Conservation (phyloP, 148 eudicot genomes). For the Chenopodium formosanum region DNA sequence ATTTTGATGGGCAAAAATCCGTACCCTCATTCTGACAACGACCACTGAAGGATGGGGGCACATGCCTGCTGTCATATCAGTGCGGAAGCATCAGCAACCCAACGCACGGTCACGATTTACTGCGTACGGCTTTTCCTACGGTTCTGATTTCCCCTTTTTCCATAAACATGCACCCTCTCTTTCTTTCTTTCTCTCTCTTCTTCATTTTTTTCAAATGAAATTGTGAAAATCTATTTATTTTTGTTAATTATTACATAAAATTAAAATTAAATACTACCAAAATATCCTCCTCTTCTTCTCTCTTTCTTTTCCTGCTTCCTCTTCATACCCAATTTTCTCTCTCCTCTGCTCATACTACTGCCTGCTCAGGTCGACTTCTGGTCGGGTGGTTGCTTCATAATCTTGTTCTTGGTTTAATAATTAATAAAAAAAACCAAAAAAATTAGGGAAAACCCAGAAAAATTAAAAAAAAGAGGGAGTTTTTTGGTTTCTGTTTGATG, state of each 20-base stretch:
- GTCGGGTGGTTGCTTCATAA: constrained; percentile 33
- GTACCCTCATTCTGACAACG: constrained; percentile 87
- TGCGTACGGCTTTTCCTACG: constrained; percentile 50
- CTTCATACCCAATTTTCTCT: constrained; percentile 9
- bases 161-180: constrained; percentile 20
- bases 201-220: not conserved
- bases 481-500: constrained; percentile 10
- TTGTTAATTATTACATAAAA: not conserved
- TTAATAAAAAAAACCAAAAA: constrained; percentile 3
- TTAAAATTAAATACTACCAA: not conserved
- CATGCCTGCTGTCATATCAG: constrained; percentile 90
- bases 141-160: constrained; percentile 33
- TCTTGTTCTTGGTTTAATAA: constrained; percentile 12
- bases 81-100: constrained; percentile 31
- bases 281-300: not conserved
- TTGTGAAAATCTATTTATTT: not conserved
- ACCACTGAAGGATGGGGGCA: constrained; percentile 99
- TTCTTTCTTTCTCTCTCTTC: too few relatives aligned
- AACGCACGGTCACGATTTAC: constrained; percentile 55
- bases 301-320: not conserved
- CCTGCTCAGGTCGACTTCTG: constrained; percentile 45
- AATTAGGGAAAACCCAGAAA: not conserved
- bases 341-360: constrained; percentile 31
- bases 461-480: not conserved
- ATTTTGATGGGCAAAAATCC: constrained; percentile 49